These are phyloP conservation scores for Vaccinium corymbosum DNA, from an alignment of 148 eudicot genomes.

Conservation along the genomic window DNA sequence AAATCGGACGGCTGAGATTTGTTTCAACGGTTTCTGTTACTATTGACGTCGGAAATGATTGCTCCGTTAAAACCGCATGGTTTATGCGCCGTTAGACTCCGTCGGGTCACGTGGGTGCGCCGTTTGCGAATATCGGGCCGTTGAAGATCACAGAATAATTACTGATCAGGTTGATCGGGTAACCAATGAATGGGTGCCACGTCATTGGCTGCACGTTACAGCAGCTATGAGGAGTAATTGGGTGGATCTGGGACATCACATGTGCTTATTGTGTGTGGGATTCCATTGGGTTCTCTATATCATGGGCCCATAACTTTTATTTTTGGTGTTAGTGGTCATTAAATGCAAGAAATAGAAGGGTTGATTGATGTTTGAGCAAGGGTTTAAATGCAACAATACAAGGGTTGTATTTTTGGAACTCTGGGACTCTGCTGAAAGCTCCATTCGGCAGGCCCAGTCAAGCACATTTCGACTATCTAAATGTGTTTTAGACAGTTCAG, in stretches of 20 bases:
- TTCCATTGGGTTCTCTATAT: background rate
- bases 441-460: no score
- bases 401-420: no score
- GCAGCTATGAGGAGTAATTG: background rate
- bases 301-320: background rate
- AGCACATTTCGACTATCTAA: no score
- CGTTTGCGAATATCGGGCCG: slow-evolving; percentile 22
- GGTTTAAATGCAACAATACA: no score
- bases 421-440: no score
- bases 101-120: slow-evolving; percentile 25
- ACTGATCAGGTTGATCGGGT: background rate
- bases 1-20: slow-evolving; percentile 37
- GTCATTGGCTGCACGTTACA: slow-evolving; percentile 4
- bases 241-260: background rate
- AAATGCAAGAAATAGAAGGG: no score
- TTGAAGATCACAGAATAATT: background rate
- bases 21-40: slow-evolving; percentile 17
- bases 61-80: background rate
- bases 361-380: no score
- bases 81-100: background rate
- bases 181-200: slow-evolving; percentile 10
- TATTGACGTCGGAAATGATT: slow-evolving; percentile 17
- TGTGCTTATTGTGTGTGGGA: background rate
- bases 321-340: background rate
- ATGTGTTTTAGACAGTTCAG: no score